A percentile compares a stretch with the other conserved stretches of the same genome.
Evolutionary conservation across 768 basidiomycete genomes (phyloP).

Genomic region (Psilocybe cyanescens): DNA sequence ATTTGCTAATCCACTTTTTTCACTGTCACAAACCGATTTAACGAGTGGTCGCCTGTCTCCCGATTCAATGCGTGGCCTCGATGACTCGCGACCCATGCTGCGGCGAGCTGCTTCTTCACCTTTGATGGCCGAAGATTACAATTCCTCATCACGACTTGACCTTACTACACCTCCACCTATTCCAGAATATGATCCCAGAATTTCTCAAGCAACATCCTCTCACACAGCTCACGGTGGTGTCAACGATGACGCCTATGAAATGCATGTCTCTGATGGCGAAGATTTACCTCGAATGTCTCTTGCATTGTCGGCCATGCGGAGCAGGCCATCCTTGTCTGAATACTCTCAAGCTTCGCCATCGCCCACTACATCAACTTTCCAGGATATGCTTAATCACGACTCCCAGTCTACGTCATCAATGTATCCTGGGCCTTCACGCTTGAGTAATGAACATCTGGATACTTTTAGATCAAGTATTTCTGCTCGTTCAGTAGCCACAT

Average conservation of each 20-base stretch:
- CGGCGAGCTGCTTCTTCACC: constrained; percentile 61
- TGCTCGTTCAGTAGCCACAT: constrained; percentile 44
- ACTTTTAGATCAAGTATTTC: constrained; percentile 29
- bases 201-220: constrained; percentile 36
- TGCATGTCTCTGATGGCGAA: constrained; percentile 40
- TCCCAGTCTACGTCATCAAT: constrained; percentile 26
- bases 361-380: constrained; percentile 82
- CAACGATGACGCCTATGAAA: constrained; percentile 27
- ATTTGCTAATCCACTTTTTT: constrained; percentile 51
- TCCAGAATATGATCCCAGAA: constrained; percentile 25
- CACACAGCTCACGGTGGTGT: constrained; percentile 28
- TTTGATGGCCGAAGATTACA: constrained; percentile 48
- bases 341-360: constrained; percentile 65
- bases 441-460: constrained; percentile 27
- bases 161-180: constrained; percentile 52
- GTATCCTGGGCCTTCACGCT: constrained; percentile 29
- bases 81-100: constrained; percentile 27
- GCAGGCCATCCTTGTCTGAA: constrained; percentile 63
- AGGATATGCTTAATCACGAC: constrained; percentile 52
- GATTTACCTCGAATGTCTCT: constrained; percentile 47
- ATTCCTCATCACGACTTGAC: constrained; percentile 29
- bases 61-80: constrained; percentile 15
- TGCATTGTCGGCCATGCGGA: constrained; percentile 50
- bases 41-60: constrained; percentile 21
- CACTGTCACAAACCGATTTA: constrained; percentile 61